Base-by-base conservation (phyloP, 2,329 filamentous ascomycete genomes). In the Cercospora berteroae region DNA sequence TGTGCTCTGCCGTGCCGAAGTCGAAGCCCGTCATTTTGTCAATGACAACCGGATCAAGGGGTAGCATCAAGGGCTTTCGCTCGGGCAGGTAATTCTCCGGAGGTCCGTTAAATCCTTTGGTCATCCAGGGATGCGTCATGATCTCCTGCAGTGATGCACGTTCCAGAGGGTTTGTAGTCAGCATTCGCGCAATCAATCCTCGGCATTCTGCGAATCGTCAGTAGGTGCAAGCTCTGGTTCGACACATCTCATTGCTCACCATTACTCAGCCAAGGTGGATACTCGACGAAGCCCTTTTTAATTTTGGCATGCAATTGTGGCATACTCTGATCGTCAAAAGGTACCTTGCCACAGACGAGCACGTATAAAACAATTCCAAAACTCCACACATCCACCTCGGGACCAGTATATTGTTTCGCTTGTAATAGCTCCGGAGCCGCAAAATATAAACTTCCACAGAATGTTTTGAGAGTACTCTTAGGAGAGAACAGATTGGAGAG, bases 251-350 rank as follows among this genome's bases (percentile, higher is more conserved):
- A 10, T 23, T 1, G 81, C 89, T 78, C 85, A 96, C 94, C 94
- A 74, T 88, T 88, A 66, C 93, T 94, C 44, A 99, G 84, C 89
- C 95, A 98, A 68, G 89, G 92, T 2, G 95, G 95, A 79, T 98
- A 99, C 78, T 99, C 95, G 18, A 98, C 95, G 60, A 92, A 82
- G 39, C 95, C 95, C 78, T 96, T 96, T 83, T 99, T 99, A 80
- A 99, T 99, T 82, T 99, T 99, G 67, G 94, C 94, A 81, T 99
- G 95, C 59, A 99, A 84, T 70, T 96, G 94, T 39, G 94, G 95
- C 93, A 99, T 99, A 82, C 94, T 97, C 81, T 99, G 95, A 77
- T 99, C 95, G 78, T 99, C 95, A 76, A 99, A 99, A 0, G 95
- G 95, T 3, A 99, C 95, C 80, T 98, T 98, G 62, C 95, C 95